A percentile compares a stretch with the other conserved stretches of the same genome.
These are phyloP conservation scores for Raddia distichophylla DNA, from an alignment of 176 grass and related monocot genomes.

Conservation along the genomic window DNA sequence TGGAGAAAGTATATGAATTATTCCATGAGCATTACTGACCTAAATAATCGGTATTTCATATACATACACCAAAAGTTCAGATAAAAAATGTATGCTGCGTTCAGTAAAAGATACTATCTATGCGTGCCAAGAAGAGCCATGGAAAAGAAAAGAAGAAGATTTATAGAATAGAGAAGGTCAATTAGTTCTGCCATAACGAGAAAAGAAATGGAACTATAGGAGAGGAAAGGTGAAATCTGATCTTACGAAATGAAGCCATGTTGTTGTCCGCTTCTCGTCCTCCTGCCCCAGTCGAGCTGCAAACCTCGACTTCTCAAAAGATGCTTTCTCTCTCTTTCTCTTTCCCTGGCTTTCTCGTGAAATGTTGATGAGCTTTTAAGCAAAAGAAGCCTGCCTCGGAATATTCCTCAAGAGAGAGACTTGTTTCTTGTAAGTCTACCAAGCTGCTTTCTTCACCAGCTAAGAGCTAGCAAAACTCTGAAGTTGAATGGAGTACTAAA, in stretches of 20 bases:
- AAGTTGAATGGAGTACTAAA: neutral
- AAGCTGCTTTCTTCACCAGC: neutral
- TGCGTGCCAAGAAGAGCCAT: neutral
- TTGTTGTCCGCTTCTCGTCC: neutral
- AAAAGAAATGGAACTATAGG: neutral
- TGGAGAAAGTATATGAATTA: neutral
- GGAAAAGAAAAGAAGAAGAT: neutral
- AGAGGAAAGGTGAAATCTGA: neutral
- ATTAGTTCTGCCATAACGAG: neutral
- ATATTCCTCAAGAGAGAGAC: conserved; percentile 38
- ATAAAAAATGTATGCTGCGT: neutral
- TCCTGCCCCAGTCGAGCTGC: neutral
- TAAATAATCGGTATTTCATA: neutral
- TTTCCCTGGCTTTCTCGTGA: neutral
- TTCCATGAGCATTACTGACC: neutral
- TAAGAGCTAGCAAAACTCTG: neutral
- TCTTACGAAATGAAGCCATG: conserved; percentile 43
- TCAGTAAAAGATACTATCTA: neutral
- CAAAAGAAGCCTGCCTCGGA: neutral
- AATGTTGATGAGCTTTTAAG: conserved; percentile 22
- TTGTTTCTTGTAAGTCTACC: neutral
- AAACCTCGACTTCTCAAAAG: neutral
- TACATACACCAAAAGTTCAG: neutral
- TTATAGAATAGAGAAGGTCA: neutral
- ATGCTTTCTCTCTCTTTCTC: neutral